A percentile compares a stretch with the other conserved stretches of the same genome.
These are phyloP conservation scores for Colletotrichum tabaci DNA, from an alignment of 2,329 filamentous ascomycete species.

Conservation along the genomic window DNA sequence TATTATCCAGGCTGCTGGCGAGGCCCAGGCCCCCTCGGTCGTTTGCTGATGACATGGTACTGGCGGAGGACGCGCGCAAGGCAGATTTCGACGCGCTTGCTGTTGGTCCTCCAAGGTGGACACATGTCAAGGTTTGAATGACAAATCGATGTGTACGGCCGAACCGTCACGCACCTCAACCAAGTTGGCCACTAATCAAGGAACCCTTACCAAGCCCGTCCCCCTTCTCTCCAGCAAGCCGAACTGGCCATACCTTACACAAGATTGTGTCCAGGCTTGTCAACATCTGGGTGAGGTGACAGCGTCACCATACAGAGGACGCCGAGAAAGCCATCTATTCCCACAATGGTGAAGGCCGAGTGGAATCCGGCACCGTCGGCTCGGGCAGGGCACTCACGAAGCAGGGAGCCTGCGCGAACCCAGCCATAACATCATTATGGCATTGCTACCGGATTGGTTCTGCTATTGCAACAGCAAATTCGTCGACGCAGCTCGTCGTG, in stretches of 20 bases:
- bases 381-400: too few species aligned
- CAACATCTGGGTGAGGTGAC: not conserved
- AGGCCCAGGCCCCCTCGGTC: not conserved
- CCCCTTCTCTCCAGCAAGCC: not conserved
- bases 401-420: too few species aligned
- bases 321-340: too few species aligned
- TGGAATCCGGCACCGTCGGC: too few species aligned
- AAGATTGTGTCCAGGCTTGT: not conserved
- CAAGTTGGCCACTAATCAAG: not conserved
- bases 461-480: too few species aligned
- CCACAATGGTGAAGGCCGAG: too few species aligned
- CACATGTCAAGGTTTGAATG: not conserved
- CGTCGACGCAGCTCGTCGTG: too few species aligned
- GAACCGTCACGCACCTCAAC: not conserved
- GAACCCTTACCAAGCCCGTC: not conserved
- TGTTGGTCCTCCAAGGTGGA: not conserved
- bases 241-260: not conserved
- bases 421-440: too few species aligned
- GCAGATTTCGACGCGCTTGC: not conserved
- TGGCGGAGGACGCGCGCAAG: not conserved
- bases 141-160: not conserved
- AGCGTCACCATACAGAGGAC: too few species aligned
- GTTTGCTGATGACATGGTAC: not conserved
- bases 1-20: not conserved
- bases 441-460: too few species aligned